Conservation (phyloP, 2,329 filamentous ascomycete genomes). For the Zasmidium citrigriseum region DNA sequence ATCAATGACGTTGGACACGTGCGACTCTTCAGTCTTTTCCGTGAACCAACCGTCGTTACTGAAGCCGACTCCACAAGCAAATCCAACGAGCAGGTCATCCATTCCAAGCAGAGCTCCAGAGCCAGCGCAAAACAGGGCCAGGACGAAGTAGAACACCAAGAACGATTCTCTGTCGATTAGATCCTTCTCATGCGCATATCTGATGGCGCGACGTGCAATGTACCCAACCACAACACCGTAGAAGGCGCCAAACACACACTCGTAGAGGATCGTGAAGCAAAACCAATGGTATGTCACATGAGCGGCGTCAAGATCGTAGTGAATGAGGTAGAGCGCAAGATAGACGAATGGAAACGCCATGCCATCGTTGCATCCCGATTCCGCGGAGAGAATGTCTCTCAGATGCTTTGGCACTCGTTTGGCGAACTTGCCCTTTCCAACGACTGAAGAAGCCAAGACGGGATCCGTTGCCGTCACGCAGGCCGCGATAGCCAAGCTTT, state of each 20-base stretch:
- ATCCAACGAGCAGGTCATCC: slow-evolving; percentile 92
- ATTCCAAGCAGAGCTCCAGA: slow-evolving; percentile 88
- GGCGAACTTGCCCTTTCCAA: slow-evolving; percentile 98
- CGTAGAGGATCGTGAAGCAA: slow-evolving; percentile 86
- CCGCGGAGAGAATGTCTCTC: slow-evolving; percentile 88
- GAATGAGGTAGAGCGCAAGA: slow-evolving; percentile 83
- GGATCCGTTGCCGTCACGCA: slow-evolving; percentile 98
- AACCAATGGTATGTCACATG: slow-evolving; percentile 84
- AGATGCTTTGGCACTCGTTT: slow-evolving; percentile 97
- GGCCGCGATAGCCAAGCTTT: slow-evolving; percentile 81
- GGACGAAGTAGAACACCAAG: slow-evolving; percentile 96
- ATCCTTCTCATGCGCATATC: slow-evolving; percentile 78
- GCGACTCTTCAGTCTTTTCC: slow-evolving; percentile 96
- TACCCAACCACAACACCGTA: slow-evolving; percentile 90
- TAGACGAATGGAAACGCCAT: slow-evolving; percentile 99
- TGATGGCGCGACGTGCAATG: slow-evolving; percentile 85
- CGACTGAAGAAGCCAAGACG: slow-evolving; percentile 93
- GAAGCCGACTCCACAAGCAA: slow-evolving; percentile 95
- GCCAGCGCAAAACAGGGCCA: slow-evolving; percentile 93
- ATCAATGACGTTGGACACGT: slow-evolving; percentile 99
- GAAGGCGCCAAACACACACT: slow-evolving; percentile 89
- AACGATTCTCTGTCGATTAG: slow-evolving; percentile 96
- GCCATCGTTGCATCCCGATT: slow-evolving; percentile 98
- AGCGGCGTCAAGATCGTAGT: slow-evolving; percentile 69
- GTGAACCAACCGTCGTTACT: slow-evolving; percentile 99